Evolutionary conservation across 2,329 filamentous ascomycete species (phyloP), one percentile per base, ranked within the genome.

Genomic region (Verticillium dahliae): DNA sequence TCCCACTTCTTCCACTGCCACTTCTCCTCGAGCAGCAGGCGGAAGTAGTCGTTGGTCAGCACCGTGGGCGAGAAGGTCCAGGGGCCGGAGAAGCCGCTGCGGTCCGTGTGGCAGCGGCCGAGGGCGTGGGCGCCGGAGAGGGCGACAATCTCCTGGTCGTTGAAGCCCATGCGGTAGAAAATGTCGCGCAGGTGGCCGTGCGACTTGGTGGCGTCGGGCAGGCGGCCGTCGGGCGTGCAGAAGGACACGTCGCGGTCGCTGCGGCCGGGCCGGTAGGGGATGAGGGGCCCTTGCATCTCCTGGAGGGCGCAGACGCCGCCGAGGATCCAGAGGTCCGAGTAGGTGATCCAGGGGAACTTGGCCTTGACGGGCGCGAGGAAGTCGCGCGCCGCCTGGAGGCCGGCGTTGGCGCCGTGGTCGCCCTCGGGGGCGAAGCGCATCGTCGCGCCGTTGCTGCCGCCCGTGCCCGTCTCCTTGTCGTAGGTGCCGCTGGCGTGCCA

Each of bases 321-420:
- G 61, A 99, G 87, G 65, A 95, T 98, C 95, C 94, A 98, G 68
- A 99, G 89, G 74, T 99, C 94, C 14, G 92, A 96, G 85, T 97
- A 96, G 65, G 85, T 84, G 78, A 98, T 97, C 95, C 94, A 98
- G 59, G 94, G 93, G 85, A 91, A 93, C 78, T 93, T 87, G 68
- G 82, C 85, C 82, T 97, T 96, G 70, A 98, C 83, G 65, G 93
- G 92, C 78, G 96, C 90, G 63, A 98, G 85, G 82, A 98, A 97
- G 78, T 96, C 89, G 63, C 94, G 91, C 65, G 94, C 95, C 69
- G 85, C 80, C 74, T 90, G 87, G 71, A 98, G 83, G 69, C 94
- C 95, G 63, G 94, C 92, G 73, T 99, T 99, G 77, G 94, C 95
- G 68, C 92, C 92, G 78, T 99, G 94, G 75, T 89, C 88, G 63